phyloP scores from a whole-genome alignment of 176 grass and related monocot genomes.

The Themeda triandra region DNA sequence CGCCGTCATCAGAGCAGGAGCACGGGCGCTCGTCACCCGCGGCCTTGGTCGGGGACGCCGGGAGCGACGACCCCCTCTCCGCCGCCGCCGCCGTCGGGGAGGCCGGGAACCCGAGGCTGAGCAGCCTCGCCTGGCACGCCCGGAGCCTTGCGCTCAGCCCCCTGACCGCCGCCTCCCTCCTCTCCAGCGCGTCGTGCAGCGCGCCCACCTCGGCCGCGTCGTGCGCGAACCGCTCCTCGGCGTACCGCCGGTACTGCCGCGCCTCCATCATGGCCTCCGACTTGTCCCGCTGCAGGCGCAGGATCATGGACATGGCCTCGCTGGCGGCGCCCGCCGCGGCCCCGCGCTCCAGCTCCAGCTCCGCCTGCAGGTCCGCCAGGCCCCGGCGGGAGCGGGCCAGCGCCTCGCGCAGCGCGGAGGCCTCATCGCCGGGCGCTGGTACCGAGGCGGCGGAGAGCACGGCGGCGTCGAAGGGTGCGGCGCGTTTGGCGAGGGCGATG shows the following conservation, averaged over 20 bases:
- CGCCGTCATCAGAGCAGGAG: neutral
- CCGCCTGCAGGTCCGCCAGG: constrained; percentile 34
- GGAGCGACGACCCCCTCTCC: too few relatives aligned
- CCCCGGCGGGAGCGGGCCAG: constrained; percentile 35
- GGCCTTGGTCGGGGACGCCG: neutral
- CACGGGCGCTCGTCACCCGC: neutral
- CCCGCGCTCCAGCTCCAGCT: constrained; percentile 71
- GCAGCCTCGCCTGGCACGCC: constrained; percentile 36
- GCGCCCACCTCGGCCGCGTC: constrained; percentile 37
- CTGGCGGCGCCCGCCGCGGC: constrained; percentile 54
- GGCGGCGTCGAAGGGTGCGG: neutral
- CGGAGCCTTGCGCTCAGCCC: constrained; percentile 34
- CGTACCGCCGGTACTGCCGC: constrained; percentile 63
- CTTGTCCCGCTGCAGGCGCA: constrained; percentile 78
- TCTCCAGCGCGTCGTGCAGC: constrained; percentile 41
- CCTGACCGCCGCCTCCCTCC: constrained; percentile 26
- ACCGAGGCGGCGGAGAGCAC: too few relatives aligned
- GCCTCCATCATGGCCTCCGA: constrained; percentile 78
- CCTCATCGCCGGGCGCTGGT: neutral
- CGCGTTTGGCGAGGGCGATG: constrained; percentile 30
- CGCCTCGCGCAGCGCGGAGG: constrained; percentile 23
- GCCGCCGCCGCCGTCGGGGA: neutral
- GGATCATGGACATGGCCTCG: constrained; percentile 87
- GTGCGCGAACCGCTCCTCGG: constrained; percentile 71
- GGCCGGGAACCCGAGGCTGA: constrained; percentile 37